Evolutionary conservation across 306 rosid species (phyloP).

Genomic region (Arachis stenosperma): DNA sequence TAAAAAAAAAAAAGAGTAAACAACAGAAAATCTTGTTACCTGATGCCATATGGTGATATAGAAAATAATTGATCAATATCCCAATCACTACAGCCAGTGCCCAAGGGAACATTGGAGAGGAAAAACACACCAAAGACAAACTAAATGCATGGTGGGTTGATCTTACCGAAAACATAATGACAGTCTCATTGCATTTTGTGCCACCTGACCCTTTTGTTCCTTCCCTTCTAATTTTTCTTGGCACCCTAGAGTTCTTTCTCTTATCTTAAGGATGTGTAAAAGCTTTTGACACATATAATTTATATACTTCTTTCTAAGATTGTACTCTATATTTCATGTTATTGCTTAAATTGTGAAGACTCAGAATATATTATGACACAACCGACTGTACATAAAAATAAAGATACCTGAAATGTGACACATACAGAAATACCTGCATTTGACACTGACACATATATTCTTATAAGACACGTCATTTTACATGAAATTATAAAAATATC

Average conservation of each 20-base stretch:
- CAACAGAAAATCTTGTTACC: constrained; percentile 1
- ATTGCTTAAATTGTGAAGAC: no score
- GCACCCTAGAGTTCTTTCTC: background rate
- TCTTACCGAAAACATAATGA: constrained; percentile 10
- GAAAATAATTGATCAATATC: constrained; percentile 17
- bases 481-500: no score
- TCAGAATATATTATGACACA: no score
- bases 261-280: background rate
- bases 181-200: constrained; percentile 11
- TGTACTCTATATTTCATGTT: no score
- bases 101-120: constrained; percentile 29
- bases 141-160: constrained; percentile 10
- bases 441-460: no score
- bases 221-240: background rate
- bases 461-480: no score
- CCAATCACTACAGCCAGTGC: constrained; percentile 30
- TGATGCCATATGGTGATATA: background rate
- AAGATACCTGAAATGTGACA: no score
- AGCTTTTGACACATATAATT: no score
- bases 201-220: constrained; percentile 17
- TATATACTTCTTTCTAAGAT: no score
- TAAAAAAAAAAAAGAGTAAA: background rate
- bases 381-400: no score
- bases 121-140: constrained; percentile 15
- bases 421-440: no score